These are phyloP conservation scores for Pseudocercospora fijiensis DNA, from an alignment of 2,329 filamentous ascomycete genomes.

Conservation along the genomic window DNA sequence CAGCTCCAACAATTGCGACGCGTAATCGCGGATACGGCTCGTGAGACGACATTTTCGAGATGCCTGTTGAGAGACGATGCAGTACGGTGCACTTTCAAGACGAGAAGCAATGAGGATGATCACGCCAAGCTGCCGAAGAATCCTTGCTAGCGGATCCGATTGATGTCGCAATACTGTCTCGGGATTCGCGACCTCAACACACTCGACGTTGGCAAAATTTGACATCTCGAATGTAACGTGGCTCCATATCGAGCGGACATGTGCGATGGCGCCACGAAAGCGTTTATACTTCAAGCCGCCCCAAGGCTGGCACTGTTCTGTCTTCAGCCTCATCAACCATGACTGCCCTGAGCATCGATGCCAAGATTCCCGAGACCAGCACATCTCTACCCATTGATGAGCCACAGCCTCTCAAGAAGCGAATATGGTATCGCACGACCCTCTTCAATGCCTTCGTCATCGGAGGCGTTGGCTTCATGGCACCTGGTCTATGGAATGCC, in stretches of 20 bases:
- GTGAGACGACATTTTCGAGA: constrained; percentile 1
- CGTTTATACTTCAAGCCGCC: constrained; percentile 7
- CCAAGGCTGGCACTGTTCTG: not conserved
- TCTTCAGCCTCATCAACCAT: constrained; percentile 4
- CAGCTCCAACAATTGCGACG: constrained; percentile 43
- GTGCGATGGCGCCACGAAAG: not conserved
- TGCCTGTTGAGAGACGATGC: not conserved
- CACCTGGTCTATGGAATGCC: constrained; percentile 56
- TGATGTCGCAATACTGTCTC: constrained; percentile 14
- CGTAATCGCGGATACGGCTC: constrained; percentile 1
- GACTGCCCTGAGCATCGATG: constrained; percentile 7
- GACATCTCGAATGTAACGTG: constrained; percentile 10
- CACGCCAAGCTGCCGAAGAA: not conserved
- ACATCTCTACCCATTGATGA: constrained; percentile 14
- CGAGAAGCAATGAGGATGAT: not conserved
- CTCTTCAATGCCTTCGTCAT: constrained; percentile 57
- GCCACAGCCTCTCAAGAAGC: constrained; percentile 1
- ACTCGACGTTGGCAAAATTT: constrained; percentile 6
- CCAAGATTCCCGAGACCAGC: constrained; percentile 12
- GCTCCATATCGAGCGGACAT: not conserved
- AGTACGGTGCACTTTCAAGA: not conserved
- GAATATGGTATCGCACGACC: constrained; percentile 52
- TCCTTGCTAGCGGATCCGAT: not conserved
- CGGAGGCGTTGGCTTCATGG: constrained; percentile 54
- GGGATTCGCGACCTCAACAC: constrained; percentile 19